Conservation (phyloP, 352 stramenopile genomes). For the Discostella stelligera region DNA sequence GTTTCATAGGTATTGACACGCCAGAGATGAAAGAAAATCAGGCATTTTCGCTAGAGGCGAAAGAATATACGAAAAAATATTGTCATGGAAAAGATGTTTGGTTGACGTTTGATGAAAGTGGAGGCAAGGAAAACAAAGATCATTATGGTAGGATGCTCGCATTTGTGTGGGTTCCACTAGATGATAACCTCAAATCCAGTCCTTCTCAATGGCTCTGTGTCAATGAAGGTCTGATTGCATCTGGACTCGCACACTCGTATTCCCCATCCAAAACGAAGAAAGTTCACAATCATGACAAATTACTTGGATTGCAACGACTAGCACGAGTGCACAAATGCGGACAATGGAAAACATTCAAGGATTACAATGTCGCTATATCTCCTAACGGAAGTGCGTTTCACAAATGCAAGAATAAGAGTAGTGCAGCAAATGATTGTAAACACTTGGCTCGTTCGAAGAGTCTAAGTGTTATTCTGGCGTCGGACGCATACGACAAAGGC, state of each 20-base stretch:
- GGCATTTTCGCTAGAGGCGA: conserved; percentile 71
- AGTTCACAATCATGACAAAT: conserved; percentile 66
- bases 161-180: conserved; percentile 55
- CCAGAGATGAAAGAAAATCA: conserved; percentile 77
- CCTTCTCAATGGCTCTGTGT: conserved; percentile 61
- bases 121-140: conserved; percentile 47
- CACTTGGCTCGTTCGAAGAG: conserved; percentile 59
- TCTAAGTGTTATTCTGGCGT: conserved; percentile 50
- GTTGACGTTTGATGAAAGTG: conserved; percentile 41
- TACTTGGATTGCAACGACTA: conserved; percentile 59
- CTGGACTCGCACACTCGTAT: conserved; percentile 62
- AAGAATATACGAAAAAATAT: conserved; percentile 67
- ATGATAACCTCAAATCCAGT: conserved; percentile 1
- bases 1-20: conserved; percentile 76
- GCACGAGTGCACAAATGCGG: conserved; percentile 54
- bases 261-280: conserved; percentile 51
- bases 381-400: conserved; percentile 71
- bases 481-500: conserved; percentile 58
- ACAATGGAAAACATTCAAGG: conserved; percentile 55
- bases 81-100: conserved; percentile 67
- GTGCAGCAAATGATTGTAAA: conserved; percentile 47
- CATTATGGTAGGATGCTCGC: conserved; percentile 70
- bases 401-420: conserved; percentile 35
- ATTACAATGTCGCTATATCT: conserved; percentile 57
- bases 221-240: conserved; percentile 72